Evolutionary conservation across 1,284 basidiomycete genomes (phyloP).

Genomic region (Malassezia brasiliensis): DNA sequence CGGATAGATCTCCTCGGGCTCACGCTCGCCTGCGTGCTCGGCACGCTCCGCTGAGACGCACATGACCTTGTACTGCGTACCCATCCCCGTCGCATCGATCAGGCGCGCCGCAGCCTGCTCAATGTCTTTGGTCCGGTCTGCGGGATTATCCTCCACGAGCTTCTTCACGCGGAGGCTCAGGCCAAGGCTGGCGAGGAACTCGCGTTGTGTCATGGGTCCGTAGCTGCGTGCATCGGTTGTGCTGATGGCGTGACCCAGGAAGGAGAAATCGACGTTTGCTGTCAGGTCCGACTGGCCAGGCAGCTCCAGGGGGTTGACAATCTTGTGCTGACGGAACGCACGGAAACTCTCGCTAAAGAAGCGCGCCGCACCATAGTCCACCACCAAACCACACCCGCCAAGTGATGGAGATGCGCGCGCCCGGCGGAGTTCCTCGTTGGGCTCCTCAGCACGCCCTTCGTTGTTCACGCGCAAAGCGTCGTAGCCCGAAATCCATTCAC

Average conservation of each 20-base stretch:
- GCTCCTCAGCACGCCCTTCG: conserved; percentile 1
- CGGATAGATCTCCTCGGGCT: conserved; percentile 14
- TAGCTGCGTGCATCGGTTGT: conserved; percentile 50
- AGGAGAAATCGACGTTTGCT: conserved; percentile 88
- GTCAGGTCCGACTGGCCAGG: conserved; percentile 88
- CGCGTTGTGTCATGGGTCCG: conserved; percentile 61
- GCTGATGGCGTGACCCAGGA: conserved; percentile 65
- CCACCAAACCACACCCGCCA: conserved; percentile 69
- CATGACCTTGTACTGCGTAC: conserved; percentile 55
- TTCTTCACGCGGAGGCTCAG: conserved; percentile 55
- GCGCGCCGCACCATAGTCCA: conserved; percentile 79
- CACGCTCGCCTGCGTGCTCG: background rate
- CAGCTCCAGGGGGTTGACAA: conserved; percentile 71
- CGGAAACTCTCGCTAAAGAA: conserved; percentile 68
- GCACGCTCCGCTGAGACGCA: conserved; percentile 3
- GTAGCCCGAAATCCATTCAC: conserved; percentile 37
- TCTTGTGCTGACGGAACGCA: conserved; percentile 80
- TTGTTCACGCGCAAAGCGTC: conserved; percentile 12
- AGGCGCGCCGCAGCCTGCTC: conserved; percentile 52
- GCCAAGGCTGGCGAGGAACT: conserved; percentile 58
- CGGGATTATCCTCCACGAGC: conserved; percentile 11
- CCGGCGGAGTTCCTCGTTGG: conserved; percentile 5
- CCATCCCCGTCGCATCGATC: conserved; percentile 55
- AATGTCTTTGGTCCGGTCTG: conserved; percentile 49
- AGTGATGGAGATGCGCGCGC: conserved; percentile 24